Percentiles rank a stretch among this genome's conserved stretches.
phyloP scores from a whole-genome alignment of 2,329 filamentous ascomycete species.

The Aspergillus candidus region DNA sequence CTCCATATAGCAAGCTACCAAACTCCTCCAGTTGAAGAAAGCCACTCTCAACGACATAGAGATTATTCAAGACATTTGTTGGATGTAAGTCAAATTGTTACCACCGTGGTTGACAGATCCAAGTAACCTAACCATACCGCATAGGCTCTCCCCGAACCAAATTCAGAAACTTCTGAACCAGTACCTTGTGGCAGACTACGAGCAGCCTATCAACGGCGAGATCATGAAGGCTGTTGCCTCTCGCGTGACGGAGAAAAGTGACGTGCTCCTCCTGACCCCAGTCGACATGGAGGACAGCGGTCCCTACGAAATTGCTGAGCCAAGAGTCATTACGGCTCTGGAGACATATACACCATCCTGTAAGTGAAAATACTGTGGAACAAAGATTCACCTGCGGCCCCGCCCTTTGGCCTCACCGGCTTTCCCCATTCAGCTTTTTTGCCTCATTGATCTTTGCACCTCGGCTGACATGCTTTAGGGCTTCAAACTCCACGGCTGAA shows the following conservation, averaged over 20 bases:
- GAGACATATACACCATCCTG: constrained; percentile 98
- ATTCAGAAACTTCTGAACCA: constrained; percentile 99
- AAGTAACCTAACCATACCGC: background rate
- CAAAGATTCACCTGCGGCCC: background rate
- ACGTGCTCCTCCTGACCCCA: constrained; percentile 84
- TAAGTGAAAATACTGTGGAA: constrained; percentile 46
- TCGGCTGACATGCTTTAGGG: constrained; percentile 52
- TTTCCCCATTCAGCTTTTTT: no score
- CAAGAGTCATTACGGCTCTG: constrained; percentile 86
- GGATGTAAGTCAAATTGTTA: constrained; percentile 69
- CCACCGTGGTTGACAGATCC: no score
- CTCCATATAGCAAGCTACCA: constrained; percentile 74
- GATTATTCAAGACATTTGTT: constrained; percentile 99
- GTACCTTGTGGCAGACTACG: constrained; percentile 96
- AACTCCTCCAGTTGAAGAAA: constrained; percentile 97
- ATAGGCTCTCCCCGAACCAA: constrained; percentile 91
- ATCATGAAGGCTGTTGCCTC: constrained; percentile 99
- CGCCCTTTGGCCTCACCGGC: no score
- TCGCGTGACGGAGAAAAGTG: constrained; percentile 95
- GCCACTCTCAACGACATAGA: constrained; percentile 98
- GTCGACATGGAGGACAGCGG: constrained; percentile 99
- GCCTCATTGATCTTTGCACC: background rate
- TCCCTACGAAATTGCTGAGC: constrained; percentile 96
- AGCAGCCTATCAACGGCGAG: constrained; percentile 98
- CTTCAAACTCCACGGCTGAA: constrained; percentile 93